These are phyloP conservation scores for Wickerhamomyces rabaulensis DNA, from an alignment of 805 yeast genomes.

Conservation along the genomic window DNA sequence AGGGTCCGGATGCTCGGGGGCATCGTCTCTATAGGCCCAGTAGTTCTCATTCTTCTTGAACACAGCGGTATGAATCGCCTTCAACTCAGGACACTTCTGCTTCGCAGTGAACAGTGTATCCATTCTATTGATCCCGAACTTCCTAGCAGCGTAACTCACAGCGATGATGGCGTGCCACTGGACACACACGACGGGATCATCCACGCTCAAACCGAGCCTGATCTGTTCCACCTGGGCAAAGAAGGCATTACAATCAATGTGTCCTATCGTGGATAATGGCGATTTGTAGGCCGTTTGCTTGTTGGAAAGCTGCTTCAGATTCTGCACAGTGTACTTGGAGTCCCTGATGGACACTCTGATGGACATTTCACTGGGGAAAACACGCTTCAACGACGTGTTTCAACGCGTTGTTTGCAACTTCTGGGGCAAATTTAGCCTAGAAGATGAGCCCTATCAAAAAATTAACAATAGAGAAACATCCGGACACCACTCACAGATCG, in stretches of 20 bases:
- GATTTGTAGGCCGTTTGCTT: constrained; percentile 46
- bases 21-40: constrained; percentile 66
- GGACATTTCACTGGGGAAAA: no score
- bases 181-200: constrained; percentile 87
- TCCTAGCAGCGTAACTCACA: constrained; percentile 84
- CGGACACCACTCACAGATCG: constrained; percentile 5
- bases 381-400: no score
- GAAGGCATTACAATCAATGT: constrained; percentile 90
- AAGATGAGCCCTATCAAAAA: constrained; percentile 1
- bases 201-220: constrained; percentile 54
- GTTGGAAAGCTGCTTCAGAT: constrained; percentile 45
- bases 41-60: constrained; percentile 79
- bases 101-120: constrained; percentile 64
- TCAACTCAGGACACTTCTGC: constrained; percentile 68
- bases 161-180: constrained; percentile 93
- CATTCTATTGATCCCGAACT: constrained; percentile 76
- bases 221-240: constrained; percentile 92
- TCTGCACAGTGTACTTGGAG: constrained; percentile 41
- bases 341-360: not conserved
- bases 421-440: not conserved
- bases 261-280: constrained; percentile 75
- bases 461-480: not conserved
- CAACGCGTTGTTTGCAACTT: no score
- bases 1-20: constrained; percentile 50
- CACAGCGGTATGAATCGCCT: constrained; percentile 90